phyloP scores from a whole-genome alignment of 2,329 filamentous ascomycete genomes.

The Harringtonia lauricola region DNA sequence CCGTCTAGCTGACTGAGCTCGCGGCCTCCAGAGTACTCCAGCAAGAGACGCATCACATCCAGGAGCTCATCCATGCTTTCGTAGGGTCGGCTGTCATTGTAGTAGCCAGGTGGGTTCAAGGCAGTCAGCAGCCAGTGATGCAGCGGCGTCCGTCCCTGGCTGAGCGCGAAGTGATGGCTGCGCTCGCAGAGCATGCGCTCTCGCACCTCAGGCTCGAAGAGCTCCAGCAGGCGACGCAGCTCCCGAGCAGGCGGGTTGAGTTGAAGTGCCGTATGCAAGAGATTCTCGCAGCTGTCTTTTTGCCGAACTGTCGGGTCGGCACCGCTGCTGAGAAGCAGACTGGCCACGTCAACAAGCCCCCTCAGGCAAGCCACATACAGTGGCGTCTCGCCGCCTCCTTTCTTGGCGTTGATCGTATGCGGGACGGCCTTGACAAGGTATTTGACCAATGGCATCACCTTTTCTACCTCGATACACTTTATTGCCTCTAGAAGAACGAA shows the following conservation, averaged over 20 bases:
- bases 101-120: constrained; percentile 11
- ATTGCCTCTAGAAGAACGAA: constrained; percentile 58
- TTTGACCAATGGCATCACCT: constrained; percentile 44
- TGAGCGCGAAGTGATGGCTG: constrained; percentile 27
- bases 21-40: constrained; percentile 41
- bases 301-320: constrained; percentile 60
- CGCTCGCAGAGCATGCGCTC: constrained; percentile 48
- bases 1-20: constrained; percentile 50
- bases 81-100: too few species aligned
- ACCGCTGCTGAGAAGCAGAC: constrained; percentile 53
- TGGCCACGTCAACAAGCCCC: constrained; percentile 41
- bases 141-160: constrained; percentile 51
- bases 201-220: constrained; percentile 48
- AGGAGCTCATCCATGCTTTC: constrained; percentile 22
- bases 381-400: constrained; percentile 49
- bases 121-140: constrained; percentile 46
- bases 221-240: constrained; percentile 37
- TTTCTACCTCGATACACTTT: constrained; percentile 26
- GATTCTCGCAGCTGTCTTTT: constrained; percentile 43
- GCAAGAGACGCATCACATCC: constrained; percentile 35
- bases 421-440: constrained; percentile 56
- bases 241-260: constrained; percentile 20
- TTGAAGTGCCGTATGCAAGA: constrained; percentile 49
- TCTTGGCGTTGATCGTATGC: constrained; percentile 50
- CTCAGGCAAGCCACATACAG: constrained; percentile 54